Base-by-base conservation (phyloP, 2,329 filamentous ascomycete genomes). In the Scorias spongiosa region DNA sequence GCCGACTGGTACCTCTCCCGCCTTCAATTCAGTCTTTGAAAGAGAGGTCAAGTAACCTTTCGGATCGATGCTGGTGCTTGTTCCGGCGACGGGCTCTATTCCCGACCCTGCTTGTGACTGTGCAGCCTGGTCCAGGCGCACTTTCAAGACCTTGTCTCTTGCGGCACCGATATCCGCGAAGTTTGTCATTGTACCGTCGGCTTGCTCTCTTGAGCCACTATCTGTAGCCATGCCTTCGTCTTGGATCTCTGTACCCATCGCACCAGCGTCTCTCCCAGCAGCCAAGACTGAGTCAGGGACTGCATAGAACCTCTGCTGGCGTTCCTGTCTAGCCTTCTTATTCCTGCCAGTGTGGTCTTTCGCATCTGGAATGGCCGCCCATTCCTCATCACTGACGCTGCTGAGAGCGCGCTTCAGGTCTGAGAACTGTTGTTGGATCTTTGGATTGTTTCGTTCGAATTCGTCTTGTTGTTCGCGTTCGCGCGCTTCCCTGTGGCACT, bases 111-210 rank as follows among this genome's bases (percentile, higher is more conserved):
- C 79, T 15, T 36, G 32, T 4, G 41, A 42, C 41, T 55, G 52
- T 4, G 85, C 88, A 7, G 87, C 88, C 59, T 93, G 84, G 55
- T 96, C 89, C 37, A 98, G 71, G 52, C 85, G 80, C n/a, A 93
- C 89, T 60, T 94, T 83, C 43, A 98, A 74, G 36, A 95, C 91
- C 64, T 94, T 95, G 67, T 95, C 86, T 66, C 91, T 80, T 15
- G 91, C 93, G 39, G 88, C 87, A 64, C 93, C 91, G 49, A 98
- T 96, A 62, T 94, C 84, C 39, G 89, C 89, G 60, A 98, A 98
- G 60, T 98, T 95, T 10, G 89, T 98, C 76, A 94, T 91, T 1
- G 87, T 93, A 2, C 89, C 88, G 56, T 94, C 87, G 2, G 65
- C 61, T 41, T 63, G 66, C 46, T 80, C 74, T 28, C 53, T 57